phyloP scores from a whole-genome alignment of 441 rosid species.

The Macaranga tanarius region DNA sequence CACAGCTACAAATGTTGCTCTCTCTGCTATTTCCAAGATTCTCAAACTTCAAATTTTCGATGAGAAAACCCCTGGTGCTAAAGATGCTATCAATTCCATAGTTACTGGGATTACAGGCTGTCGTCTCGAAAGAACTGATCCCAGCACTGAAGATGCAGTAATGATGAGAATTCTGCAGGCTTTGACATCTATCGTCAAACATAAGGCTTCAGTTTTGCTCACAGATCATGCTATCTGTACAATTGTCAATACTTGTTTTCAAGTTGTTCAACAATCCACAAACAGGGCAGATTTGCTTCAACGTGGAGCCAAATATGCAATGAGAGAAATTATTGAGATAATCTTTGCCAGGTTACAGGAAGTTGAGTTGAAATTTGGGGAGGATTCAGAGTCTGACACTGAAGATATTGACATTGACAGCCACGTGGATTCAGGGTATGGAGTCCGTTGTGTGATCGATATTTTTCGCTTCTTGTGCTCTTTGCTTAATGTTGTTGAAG shows the following conservation, averaged over 20 bases:
- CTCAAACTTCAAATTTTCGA: conserved; percentile 66
- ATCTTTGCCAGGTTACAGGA: conserved; percentile 69
- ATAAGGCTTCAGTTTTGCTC: conserved; percentile 56
- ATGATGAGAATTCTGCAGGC: conserved; percentile 85
- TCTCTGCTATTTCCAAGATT: conserved; percentile 64
- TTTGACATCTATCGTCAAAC: conserved; percentile 56
- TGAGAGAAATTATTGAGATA: conserved; percentile 79
- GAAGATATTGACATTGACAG: conserved; percentile 42
- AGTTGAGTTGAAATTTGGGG: conserved; percentile 47
- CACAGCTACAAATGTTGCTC: conserved; percentile 61
- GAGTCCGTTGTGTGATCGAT: conserved; percentile 61
- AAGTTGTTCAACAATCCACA: conserved; percentile 77
- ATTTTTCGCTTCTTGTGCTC: conserved; percentile 81
- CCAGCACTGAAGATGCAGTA: conserved; percentile 59
- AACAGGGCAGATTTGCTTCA: conserved; percentile 74
- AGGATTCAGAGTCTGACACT: conserved; percentile 56
- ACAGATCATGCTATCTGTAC: conserved; percentile 74
- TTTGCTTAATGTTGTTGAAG: conserved; percentile 64
- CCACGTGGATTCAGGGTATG: conserved; percentile 50
- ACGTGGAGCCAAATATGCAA: conserved; percentile 63
- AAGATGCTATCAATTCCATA: conserved; percentile 53
- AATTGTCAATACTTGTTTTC: conserved; percentile 80
- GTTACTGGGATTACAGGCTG: conserved; percentile 69
- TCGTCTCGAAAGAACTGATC: conserved; percentile 68
- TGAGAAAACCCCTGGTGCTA: conserved; percentile 74